Evolutionary conservation across 352 stramenopile genomes (phyloP), one percentile per base, ranked within the genome.

Genomic region (Phytopythium ostracodes): DNA sequence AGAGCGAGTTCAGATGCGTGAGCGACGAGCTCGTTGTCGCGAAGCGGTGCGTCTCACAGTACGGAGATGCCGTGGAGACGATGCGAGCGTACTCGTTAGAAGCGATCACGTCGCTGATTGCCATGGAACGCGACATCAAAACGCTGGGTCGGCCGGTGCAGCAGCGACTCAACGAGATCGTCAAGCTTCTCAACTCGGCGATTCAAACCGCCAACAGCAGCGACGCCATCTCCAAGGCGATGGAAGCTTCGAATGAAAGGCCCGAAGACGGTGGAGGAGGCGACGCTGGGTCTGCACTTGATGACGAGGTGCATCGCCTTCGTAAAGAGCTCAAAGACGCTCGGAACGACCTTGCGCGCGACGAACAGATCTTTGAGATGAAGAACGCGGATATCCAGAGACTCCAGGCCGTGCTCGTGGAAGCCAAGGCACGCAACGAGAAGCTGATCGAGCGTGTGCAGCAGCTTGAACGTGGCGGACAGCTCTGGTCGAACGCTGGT

Each of bases 311-410:
- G 22, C 59, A 81, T 18, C 72, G 73, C 18, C 56, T 91, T 22
- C 59, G 62, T 1, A 76, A 83, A 35, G 81, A 94, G 49, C 71
- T 94, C 14, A 79, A 85, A 31, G 67, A 76, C 40, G 81, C 84
- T 6, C 87, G 87, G 40, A 73, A 70, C 10, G 83, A 94, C 50
- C 66, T 94, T 47, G 70, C 71, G 1, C 78, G 81, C 51, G 83
- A 94, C 50, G 83, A 92, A 31, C 77, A 94, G 63, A 92, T 94
- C 56, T 94, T 94, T 56, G 81, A 92, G 58, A 88, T 91, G 75
- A 93, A 94, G 43, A 92, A 90, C 54, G 43, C 65, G 2, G 84
- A 94, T 40, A 87, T 94, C 35, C 71, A 92, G 40, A 65, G 69
- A 27, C 53, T 92, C 3, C 86, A 95, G 46, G 63, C 63, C 0